phyloP scores from a whole-genome alignment of 768 basidiomycete genomes.

The Omphalotus guepiniiformis region DNA sequence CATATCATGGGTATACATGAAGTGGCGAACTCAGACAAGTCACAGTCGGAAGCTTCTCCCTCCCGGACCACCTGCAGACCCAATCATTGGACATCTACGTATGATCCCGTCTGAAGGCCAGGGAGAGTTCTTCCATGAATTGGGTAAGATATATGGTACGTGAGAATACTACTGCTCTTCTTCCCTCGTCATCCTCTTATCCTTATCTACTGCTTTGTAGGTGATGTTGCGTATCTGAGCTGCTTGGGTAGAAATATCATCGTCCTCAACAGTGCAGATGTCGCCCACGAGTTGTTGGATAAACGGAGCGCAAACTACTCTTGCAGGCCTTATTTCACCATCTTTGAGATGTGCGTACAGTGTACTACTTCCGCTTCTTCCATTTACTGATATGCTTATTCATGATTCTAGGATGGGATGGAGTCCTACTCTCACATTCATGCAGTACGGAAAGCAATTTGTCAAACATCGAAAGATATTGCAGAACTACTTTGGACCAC shows the following conservation, averaged over 20 bases:
- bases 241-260: constrained; percentile 19
- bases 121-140: constrained; percentile 13
- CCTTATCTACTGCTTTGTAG: too few species aligned
- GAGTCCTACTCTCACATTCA: constrained; percentile 10
- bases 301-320: constrained; percentile 34
- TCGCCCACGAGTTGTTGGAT: constrained; percentile 38
- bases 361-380: neutral
- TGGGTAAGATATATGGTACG: constrained; percentile 16
- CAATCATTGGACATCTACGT: constrained; percentile 20
- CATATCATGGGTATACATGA: too few species aligned
- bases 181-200: too few species aligned
- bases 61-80: constrained; percentile 19
- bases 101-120: constrained; percentile 13
- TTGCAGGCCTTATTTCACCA: constrained; percentile 21
- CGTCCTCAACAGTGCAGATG: constrained; percentile 29
- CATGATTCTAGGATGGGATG: constrained; percentile 14
- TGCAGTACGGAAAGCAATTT: constrained; percentile 23
- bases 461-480: constrained; percentile 20
- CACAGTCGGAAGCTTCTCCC: too few species aligned
- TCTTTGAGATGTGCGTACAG: constrained; percentile 17
- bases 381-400: neutral
- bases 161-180: too few species aligned
- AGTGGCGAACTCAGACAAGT: too few species aligned
- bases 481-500: constrained; percentile 21
- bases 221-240: too few species aligned